Conservation (phyloP, 2,329 filamentous ascomycete species). For the Aspergillus flavus region DNA sequence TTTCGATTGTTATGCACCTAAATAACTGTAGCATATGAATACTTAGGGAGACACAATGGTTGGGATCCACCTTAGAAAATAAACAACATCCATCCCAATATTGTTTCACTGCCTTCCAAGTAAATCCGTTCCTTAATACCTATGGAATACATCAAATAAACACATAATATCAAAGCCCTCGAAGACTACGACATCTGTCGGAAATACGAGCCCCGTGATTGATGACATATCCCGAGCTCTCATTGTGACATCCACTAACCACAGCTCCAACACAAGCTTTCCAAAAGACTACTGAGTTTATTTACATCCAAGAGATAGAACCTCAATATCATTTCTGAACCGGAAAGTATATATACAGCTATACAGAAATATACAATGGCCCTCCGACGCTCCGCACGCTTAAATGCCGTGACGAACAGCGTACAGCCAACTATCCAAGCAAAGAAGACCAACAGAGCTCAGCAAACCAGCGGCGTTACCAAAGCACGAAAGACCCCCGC, state of each 20-base stretch:
- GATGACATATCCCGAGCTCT: conserved; percentile 11
- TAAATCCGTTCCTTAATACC: background rate
- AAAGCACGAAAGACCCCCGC: conserved; percentile 33
- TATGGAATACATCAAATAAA: background rate
- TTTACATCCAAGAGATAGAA: background rate
- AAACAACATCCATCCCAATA: background rate
- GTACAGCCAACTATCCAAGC: conserved; percentile 23
- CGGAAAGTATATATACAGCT: background rate
- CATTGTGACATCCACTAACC: background rate
- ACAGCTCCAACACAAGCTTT: conserved; percentile 1
- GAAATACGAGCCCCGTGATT: conserved; percentile 3
- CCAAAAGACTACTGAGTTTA: background rate
- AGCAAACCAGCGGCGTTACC: conserved; percentile 29
- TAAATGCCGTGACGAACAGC: conserved; percentile 36
- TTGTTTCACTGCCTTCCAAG: background rate
- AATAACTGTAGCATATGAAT: background rate
- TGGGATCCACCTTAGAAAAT: background rate
- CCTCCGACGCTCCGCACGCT: conserved; percentile 55
- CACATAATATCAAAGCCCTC: background rate
- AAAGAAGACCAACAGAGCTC: conserved; percentile 24
- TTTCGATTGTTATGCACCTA: background rate
- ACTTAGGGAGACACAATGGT: background rate
- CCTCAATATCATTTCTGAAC: background rate
- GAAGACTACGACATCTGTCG: background rate
- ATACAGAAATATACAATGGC: conserved; percentile 45